Conservation (phyloP, 2,329 filamentous ascomycete genomes). For the Aspergillus brasiliensis region DNA sequence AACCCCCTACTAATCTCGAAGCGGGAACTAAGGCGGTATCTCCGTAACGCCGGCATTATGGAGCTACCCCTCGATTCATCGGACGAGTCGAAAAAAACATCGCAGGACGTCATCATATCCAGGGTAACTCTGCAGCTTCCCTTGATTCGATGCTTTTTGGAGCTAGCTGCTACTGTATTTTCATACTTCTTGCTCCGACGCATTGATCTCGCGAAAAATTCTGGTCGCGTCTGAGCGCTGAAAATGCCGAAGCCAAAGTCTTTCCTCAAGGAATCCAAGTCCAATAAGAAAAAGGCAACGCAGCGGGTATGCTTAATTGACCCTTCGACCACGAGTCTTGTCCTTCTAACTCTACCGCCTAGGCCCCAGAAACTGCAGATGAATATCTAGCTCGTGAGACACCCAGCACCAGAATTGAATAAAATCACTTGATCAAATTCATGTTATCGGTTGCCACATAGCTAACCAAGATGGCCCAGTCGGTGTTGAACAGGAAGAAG, state of each 20-base stretch:
- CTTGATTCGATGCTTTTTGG: not conserved
- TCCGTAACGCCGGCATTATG: not conserved
- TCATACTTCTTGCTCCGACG: not conserved
- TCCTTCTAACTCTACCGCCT: conserved; percentile 4
- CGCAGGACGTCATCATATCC: not conserved
- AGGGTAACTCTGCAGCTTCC: not conserved
- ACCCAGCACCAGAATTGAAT: not conserved
- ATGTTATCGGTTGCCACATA: not conserved
- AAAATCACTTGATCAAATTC: not conserved
- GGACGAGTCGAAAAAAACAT: not conserved
- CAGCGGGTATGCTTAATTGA: conserved; percentile 36
- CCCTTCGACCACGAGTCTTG: not conserved
- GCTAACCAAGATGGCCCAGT: conserved; percentile 37
- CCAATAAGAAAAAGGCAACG: conserved; percentile 43
- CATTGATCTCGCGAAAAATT: too few species aligned
- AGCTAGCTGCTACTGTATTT: not conserved
- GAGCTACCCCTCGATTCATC: not conserved
- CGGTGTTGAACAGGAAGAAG: conserved; percentile 70
- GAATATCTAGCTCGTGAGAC: conserved; percentile 64
- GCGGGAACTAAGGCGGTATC: not conserved
- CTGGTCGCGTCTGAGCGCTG: not conserved
- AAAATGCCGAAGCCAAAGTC: conserved; percentile 45
- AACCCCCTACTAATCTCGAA: not conserved
- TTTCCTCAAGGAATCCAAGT: conserved; percentile 45
- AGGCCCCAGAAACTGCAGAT: conserved; percentile 64